Evolutionary conservation across 225 moss, liverwort and hornwort genomes (phyloP).

Genomic region (Pseudoscleropodium purum): DNA sequence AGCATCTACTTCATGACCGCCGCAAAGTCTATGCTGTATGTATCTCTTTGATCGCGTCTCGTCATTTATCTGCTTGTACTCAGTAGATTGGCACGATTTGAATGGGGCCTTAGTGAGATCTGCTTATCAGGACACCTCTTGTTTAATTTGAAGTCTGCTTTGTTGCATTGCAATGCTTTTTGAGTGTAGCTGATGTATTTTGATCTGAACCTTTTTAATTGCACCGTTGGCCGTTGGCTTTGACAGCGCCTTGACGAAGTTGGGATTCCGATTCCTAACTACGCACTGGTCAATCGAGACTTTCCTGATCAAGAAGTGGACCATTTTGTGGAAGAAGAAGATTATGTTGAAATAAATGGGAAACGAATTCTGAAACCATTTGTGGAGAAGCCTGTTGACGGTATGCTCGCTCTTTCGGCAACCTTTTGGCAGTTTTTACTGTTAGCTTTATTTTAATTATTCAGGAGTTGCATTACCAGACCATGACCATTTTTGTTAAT

Average conservation of each 20-base stretch:
- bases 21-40: slow-evolving; percentile 95
- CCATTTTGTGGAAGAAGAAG: slow-evolving; percentile 90
- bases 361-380: slow-evolving; percentile 90
- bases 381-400: slow-evolving; percentile 98
- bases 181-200: not conserved
- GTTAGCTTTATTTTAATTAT: not conserved
- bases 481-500: not conserved
- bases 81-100: not conserved
- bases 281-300: slow-evolving; percentile 85
- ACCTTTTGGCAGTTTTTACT: not conserved
- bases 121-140: not conserved
- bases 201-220: not conserved
- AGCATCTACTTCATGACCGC: slow-evolving; percentile 94
- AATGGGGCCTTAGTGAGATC: not conserved
- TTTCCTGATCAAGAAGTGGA: slow-evolving; percentile 78
- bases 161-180: not conserved
- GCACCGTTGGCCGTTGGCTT: slow-evolving; percentile 8
- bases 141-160: not conserved
- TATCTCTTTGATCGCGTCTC: slow-evolving; percentile 4
- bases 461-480: not conserved
- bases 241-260: slow-evolving; percentile 78
- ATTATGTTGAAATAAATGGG: slow-evolving; percentile 86
- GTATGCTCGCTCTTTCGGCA: slow-evolving; percentile 20
- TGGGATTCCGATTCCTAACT: slow-evolving; percentile 79
- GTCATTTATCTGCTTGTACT: not conserved